Evolutionary conservation across 1,284 basidiomycete species (phyloP), one percentile per base, ranked within the genome.

Genomic region (Fomitopsis pinicola): DNA sequence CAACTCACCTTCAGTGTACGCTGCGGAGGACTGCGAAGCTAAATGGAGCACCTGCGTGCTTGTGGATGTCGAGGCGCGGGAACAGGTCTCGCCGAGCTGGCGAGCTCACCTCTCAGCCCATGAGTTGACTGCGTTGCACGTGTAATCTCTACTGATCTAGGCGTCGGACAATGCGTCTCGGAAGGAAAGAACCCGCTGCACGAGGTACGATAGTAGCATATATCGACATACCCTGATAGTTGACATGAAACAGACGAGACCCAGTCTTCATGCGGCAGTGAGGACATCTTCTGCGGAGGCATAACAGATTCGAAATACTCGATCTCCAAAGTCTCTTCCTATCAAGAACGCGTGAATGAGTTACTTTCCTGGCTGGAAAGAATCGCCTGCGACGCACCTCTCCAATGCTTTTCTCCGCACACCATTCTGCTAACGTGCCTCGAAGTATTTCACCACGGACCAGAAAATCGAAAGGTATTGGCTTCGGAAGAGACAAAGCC

Each of bases 381-480:
- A 3, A 26, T 1, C 7, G 9, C 5, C 19, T 55, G 10, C 53
- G 3, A 67, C 75, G 68, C 66, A 82, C 90, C 81, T 91, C 89
- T 42, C 87, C 88, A 44, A 88, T 80, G 4, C 84, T 87, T 68
- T 88, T 83, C 66, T 86, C 85, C 33, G 84, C 77, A 66, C 92
- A 89, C 88, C 92, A 98, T 68, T 90, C 88, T 28, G 82, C 87
- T 30, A 99, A 75, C 8, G 82, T 88, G 0, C 84, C 83, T 56
- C 92, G 80, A 5, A 98, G 77, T 14, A 98, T 83, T 70, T 94
- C 86, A 35, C 94, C 94, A 61, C 86, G 82, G 55, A 97, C 81
- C 54, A 99, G 78, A 75, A 98, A 99, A 75, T 99, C 97, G 70
- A 98, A 98, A 0, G 96, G 97, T 1, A 98, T 81, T 0, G 93